A percentile compares a stretch with the other conserved stretches of the same genome.
Evolutionary conservation across 352 stramenopile genomes (phyloP).

Genomic region (Phytophthora citricola): DNA sequence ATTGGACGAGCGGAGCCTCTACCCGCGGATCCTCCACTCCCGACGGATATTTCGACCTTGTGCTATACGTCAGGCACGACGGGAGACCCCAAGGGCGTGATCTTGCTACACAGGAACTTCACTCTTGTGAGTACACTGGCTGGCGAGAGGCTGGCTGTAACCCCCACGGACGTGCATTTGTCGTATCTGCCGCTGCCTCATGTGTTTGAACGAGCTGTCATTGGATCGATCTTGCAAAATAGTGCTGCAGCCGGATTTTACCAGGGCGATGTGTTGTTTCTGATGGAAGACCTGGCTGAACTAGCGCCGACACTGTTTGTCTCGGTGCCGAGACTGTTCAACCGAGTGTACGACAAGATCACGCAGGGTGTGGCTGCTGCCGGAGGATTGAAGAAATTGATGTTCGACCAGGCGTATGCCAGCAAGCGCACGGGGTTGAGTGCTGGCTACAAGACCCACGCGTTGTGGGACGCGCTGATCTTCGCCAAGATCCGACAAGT

Average conservation of each 20-base stretch:
- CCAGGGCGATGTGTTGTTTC: constrained; percentile 88
- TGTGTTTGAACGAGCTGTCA: constrained; percentile 95
- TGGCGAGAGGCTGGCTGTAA: constrained; percentile 42
- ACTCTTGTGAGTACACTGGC: constrained; percentile 30
- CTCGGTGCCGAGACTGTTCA: constrained; percentile 95
- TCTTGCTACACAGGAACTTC: constrained; percentile 92
- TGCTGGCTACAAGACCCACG: constrained; percentile 67
- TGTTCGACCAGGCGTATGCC: constrained; percentile 72
- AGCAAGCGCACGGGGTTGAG: constrained; percentile 62
- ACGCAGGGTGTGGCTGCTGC: constrained; percentile 70
- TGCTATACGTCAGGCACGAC: constrained; percentile 97
- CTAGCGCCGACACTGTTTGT: constrained; percentile 94
- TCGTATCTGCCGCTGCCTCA: constrained; percentile 97
- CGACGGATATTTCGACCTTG: constrained; percentile 92
- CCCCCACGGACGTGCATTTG: constrained; percentile 89
- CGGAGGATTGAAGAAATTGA: constrained; percentile 66
- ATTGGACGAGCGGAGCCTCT: constrained; percentile 48
- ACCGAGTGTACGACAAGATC: constrained; percentile 98
- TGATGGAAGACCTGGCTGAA: constrained; percentile 95
- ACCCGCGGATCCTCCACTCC: constrained; percentile 53
- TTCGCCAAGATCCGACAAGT: constrained; percentile 95
- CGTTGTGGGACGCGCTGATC: constrained; percentile 95
- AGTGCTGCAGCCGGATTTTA: constrained; percentile 77
- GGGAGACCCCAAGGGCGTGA: constrained; percentile 95
- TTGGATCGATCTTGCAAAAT: constrained; percentile 84